A percentile compares a stretch with the other conserved stretches of the same genome.
Conservation (phyloP, 2,329 filamentous ascomycete species). For the Lomentospora prolificans region DNA sequence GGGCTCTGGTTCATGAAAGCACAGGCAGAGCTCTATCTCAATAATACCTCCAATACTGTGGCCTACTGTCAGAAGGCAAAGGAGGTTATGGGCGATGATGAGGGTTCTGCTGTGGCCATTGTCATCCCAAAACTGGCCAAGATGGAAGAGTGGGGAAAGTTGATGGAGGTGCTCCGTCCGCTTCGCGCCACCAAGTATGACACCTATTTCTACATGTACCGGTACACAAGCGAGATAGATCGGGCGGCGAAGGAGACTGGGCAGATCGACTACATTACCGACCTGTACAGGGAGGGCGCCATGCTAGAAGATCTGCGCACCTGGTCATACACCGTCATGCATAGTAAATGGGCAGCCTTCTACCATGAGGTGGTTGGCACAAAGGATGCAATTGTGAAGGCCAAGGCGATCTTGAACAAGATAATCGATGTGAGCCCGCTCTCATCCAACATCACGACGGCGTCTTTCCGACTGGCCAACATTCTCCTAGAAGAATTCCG, state of each 20-base stretch:
- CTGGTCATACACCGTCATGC: background rate
- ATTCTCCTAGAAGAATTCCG: constrained; percentile 8
- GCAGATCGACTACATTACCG: background rate
- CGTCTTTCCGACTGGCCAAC: constrained; percentile 1
- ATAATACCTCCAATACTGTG: background rate
- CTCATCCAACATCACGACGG: background rate
- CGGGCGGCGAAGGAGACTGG: background rate
- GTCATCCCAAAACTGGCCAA: background rate
- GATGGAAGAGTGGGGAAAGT: background rate
- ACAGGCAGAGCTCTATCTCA: background rate
- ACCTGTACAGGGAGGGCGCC: background rate
- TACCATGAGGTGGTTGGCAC: constrained; percentile 2
- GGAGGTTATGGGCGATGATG: background rate
- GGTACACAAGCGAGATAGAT: background rate
- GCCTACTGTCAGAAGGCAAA: background rate
- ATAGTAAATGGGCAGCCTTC: constrained; percentile 2
- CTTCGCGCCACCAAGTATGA: background rate
- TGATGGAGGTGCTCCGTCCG: background rate
- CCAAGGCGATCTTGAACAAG: constrained; percentile 4
- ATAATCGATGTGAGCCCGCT: background rate
- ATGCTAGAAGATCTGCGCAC: background rate
- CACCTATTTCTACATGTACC: background rate
- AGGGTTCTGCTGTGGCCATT: background rate
- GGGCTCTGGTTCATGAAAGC: constrained; percentile 1
- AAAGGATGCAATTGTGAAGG: background rate